Conservation (phyloP, 2,329 filamentous ascomycete genomes). For the Fusarium scirpi region DNA sequence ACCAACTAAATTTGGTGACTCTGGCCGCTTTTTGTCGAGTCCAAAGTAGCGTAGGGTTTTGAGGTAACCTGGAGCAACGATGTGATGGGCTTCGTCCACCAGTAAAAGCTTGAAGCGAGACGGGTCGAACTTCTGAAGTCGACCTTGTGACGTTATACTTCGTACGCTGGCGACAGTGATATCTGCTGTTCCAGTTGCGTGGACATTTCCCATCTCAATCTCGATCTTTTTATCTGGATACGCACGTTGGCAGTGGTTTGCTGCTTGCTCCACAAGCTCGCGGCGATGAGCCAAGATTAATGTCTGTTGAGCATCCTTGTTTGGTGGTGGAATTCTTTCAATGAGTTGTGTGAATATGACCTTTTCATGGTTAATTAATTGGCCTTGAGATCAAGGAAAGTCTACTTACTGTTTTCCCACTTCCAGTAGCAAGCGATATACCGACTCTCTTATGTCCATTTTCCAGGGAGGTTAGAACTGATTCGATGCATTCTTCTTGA, state of each 20-base stretch:
- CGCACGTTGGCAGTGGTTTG: constrained; percentile 80
- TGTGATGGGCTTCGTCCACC: constrained; percentile 97
- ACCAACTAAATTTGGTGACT: constrained; percentile 78
- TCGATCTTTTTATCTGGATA: constrained; percentile 87
- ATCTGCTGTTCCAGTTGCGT: constrained; percentile 84
- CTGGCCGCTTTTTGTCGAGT: constrained; percentile 62
- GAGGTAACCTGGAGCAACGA: constrained; percentile 86
- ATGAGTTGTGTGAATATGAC: constrained; percentile 98
- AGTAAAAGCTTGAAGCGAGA: constrained; percentile 86
- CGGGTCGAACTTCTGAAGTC: constrained; percentile 87
- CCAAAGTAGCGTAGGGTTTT: constrained; percentile 82
- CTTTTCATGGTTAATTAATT: constrained; percentile 56
- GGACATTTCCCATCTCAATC: constrained; percentile 87
- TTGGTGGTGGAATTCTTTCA: constrained; percentile 72
- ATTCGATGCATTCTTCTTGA: constrained; percentile 91
- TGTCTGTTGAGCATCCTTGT: constrained; percentile 73
- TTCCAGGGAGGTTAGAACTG: constrained; percentile 76
- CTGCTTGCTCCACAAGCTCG: constrained; percentile 95
- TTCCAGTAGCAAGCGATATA: constrained; percentile 87
- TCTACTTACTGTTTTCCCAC: constrained; percentile 81
- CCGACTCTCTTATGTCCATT: constrained; percentile 83
- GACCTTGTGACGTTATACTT: constrained; percentile 81
- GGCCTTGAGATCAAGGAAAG: neutral
- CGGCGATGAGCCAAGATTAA: constrained; percentile 92
- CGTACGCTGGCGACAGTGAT: constrained; percentile 94